Conservation (phyloP, 306 rosid genomes). For the Fragaria ananassa region DNA sequence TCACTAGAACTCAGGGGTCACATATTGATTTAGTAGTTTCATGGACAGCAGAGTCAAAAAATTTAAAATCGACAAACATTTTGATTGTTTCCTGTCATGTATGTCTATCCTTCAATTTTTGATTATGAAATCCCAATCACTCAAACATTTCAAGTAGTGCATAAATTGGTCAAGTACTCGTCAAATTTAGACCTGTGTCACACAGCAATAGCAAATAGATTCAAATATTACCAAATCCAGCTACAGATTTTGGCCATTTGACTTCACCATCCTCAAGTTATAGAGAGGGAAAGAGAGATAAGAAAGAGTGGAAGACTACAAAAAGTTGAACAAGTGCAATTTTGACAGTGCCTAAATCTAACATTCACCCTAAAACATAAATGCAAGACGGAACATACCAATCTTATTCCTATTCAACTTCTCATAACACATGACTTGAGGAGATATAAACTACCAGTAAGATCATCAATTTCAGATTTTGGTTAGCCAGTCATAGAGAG, state of each 20-base stretch:
- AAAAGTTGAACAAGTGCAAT: not conserved
- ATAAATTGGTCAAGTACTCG: not conserved
- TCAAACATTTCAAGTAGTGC: not conserved
- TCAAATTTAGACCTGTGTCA: not conserved
- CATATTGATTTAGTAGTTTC: not conserved
- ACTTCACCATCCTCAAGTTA: not conserved
- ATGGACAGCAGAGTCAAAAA: not conserved
- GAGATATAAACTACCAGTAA: not conserved
- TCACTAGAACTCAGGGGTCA: not conserved
- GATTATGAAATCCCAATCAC: not conserved
- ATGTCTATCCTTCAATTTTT: not conserved
- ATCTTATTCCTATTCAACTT: not conserved
- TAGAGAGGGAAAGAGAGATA: not conserved
- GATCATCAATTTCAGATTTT: not conserved
- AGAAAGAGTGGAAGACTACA: not conserved
- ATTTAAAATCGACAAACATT: not conserved
- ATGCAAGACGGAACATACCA: not conserved
- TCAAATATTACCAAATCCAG: not conserved
- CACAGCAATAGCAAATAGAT: not conserved
- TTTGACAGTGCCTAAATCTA: not conserved
- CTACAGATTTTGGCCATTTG: not conserved
- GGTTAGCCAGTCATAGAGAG: not conserved
- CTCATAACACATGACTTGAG: too few relatives aligned
- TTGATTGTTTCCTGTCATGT: not conserved
- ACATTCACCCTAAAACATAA: not conserved